A percentile compares a stretch with the other conserved stretches of the same genome.
phyloP scores from a whole-genome alignment of 495 filamentous ascomycete species.

The Trichoderma orchidacearum region DNA sequence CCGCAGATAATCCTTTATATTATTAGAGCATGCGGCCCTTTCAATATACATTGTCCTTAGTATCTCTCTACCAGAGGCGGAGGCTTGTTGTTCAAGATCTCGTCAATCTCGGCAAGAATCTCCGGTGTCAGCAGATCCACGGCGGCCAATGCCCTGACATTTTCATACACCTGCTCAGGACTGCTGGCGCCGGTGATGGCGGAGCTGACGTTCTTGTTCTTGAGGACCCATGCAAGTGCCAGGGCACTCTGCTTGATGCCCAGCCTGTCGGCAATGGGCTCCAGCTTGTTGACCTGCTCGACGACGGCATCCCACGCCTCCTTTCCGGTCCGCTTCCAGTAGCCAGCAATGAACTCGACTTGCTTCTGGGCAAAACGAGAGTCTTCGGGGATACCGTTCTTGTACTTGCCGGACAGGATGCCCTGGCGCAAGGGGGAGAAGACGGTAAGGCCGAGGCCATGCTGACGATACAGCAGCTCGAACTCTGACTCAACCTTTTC shows the following conservation, averaged over 20 bases:
- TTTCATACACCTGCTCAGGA: constrained; percentile 60
- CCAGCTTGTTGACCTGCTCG: constrained; percentile 29
- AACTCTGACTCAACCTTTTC: constrained; percentile 69
- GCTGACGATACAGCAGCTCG: constrained; percentile 46
- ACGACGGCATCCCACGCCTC: constrained; percentile 32
- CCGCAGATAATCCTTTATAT: no score
- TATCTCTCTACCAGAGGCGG: constrained; percentile 20
- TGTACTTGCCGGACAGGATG: constrained; percentile 73
- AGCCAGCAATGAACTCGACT: constrained; percentile 31
- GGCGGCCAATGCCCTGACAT: constrained; percentile 46
- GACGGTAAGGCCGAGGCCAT: constrained; percentile 57
- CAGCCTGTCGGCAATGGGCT: constrained; percentile 54
- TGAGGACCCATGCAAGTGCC: constrained; percentile 67
- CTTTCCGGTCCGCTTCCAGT: constrained; percentile 29
- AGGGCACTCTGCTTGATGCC: constrained; percentile 51
- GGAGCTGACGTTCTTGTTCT: constrained; percentile 58
- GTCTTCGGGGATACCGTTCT: constrained; percentile 46
- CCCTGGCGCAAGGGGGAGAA: constrained; percentile 63
- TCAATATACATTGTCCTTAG: not conserved
- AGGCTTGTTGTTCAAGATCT: constrained; percentile 51
- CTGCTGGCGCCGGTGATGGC: constrained; percentile 68
- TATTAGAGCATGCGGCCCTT: no score
- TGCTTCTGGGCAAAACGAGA: constrained; percentile 35
- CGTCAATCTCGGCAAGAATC: constrained; percentile 57
- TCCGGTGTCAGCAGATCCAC: constrained; percentile 51